phyloP scores from a whole-genome alignment of 1,139 yeast species.

The Yamadazyma dushanensis region DNA sequence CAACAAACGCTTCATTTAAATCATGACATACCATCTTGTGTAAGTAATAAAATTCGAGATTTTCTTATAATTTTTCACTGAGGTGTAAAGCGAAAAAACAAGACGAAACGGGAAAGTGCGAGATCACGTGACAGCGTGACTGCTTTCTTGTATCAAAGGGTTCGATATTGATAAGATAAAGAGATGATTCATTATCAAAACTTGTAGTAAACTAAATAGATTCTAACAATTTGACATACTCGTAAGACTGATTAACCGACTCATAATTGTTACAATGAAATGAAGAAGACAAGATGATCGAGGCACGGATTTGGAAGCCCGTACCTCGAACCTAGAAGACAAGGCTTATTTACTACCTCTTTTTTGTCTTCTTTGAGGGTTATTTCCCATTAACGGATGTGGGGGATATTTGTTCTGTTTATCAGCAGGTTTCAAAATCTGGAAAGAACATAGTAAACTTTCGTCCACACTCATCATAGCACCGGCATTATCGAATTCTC shows the following conservation, averaged over 20 bases:
- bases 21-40: slow-evolving; percentile 14
- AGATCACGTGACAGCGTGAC: slow-evolving; percentile 6
- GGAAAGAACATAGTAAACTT: slow-evolving; percentile 93
- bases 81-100: not conserved
- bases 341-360: slow-evolving; percentile 49
- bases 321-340: not conserved
- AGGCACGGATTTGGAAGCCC: not conserved
- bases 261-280: slow-evolving; percentile 8
- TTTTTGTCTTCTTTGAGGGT: slow-evolving; percentile 74
- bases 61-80: slow-evolving; percentile 6
- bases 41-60: slow-evolving; percentile 1
- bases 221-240: slow-evolving; percentile 2
- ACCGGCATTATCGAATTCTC: slow-evolving; percentile 98
- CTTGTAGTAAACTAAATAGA: slow-evolving; percentile 5
- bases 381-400: slow-evolving; percentile 52
- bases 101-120: slow-evolving; percentile 1
- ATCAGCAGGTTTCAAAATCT: slow-evolving; percentile 96
- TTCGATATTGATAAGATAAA: no score
- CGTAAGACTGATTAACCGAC: slow-evolving; percentile 2
- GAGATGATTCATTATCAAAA: slow-evolving; percentile 1
- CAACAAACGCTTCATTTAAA: not conserved
- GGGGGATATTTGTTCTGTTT: slow-evolving; percentile 69
- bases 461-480: slow-evolving; percentile 99
- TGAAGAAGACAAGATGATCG: slow-evolving; percentile 4
- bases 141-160: slow-evolving; percentile 3